Evolutionary conservation across 1,284 basidiomycete species (phyloP).

Genomic region (Apiotrichum sp.): DNA sequence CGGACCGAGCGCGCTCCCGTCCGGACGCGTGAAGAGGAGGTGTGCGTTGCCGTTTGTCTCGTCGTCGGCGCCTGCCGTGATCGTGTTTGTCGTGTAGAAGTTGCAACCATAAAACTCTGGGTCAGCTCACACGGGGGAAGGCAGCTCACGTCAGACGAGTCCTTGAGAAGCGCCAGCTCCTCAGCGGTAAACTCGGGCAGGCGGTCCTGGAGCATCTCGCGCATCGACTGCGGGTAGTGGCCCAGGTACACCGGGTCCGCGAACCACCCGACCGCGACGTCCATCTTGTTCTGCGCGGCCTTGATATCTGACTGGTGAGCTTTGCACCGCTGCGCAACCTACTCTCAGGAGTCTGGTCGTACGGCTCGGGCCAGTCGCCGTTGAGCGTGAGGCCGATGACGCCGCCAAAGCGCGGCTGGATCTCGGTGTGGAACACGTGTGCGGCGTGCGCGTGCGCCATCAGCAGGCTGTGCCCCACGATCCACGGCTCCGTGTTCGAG

Average conservation of each 20-base stretch:
- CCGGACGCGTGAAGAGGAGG: constrained; percentile 24
- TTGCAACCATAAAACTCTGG: constrained; percentile 29
- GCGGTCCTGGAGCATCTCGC: constrained; percentile 57
- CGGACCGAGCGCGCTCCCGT: constrained; percentile 62
- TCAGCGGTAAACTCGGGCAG: constrained; percentile 61
- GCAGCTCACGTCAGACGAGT: constrained; percentile 12
- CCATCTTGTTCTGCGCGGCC: constrained; percentile 61
- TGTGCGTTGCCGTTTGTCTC: constrained; percentile 60
- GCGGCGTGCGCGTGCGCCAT: constrained; percentile 63
- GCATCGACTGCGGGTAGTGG: constrained; percentile 60
- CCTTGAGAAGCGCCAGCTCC: constrained; percentile 59
- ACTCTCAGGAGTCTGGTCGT: constrained; percentile 61
- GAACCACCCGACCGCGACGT: constrained; percentile 54
- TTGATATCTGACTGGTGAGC: constrained; percentile 51
- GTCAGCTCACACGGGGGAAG: constrained; percentile 6
- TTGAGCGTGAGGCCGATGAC: constrained; percentile 69
- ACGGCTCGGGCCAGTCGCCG: constrained; percentile 64
- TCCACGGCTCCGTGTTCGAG: constrained; percentile 64
- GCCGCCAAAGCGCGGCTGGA: constrained; percentile 48
- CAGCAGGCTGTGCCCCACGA: constrained; percentile 63
- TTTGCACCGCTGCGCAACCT: constrained; percentile 26
- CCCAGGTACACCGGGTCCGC: constrained; percentile 68
- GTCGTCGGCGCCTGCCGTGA: constrained; percentile 46
- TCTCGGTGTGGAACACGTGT: constrained; percentile 59
- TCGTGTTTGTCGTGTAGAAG: constrained; percentile 65